Base-by-base conservation (phyloP, 73 alveolate species). In the Durusdinium trenchii region DNA sequence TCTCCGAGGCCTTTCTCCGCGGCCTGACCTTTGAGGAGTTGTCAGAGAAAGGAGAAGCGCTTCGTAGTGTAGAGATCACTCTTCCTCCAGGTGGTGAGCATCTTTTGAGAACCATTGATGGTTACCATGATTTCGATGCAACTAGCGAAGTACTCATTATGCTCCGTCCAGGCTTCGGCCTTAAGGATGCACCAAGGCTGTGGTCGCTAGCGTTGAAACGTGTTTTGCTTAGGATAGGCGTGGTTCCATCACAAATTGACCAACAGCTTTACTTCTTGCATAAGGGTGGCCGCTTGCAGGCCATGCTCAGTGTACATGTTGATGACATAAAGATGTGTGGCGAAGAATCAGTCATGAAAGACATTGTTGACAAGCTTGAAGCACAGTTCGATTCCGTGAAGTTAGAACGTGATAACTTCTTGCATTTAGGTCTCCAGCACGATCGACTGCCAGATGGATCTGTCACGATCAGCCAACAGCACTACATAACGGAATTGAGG, bases 21-120 rank as follows among this genome's bases (percentile, higher is more conserved):
- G 95, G 95, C n/a, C 3, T 54, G 42, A 36, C 62, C 62, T 86
- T 86, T 40, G 95, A 14, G 26, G 95, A 86, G 6, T 50, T 86
- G 20, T 32, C 12, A 5, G 71, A 16, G 1, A 42, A 40, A 6
- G 61, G 61, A n/a, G 42, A 36, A 32, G 46, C 6, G 32, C 62
- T 38, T 1, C 1, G 95, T 1, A 6, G n/a, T 4, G 82, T 86
- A 0, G 52, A 86, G 61, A 4, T 86, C 32, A 14, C 35, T 1
- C 61, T 86, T 2, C 95, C 95, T 6, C 71, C 78, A 1, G 95
- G 81, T 3, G 47, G 52, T 30, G 82, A n/a, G 26, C 54, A 52
- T 7, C 23, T 86, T 1, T n/a, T 86, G 32, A 12, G 95, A 18
- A 57, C 54, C 3, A 3, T 86, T 32, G 23, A n/a, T 1, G 95